Conservation (phyloP, 139 green algal species). For the Ettlia oleoabundans region DNA sequence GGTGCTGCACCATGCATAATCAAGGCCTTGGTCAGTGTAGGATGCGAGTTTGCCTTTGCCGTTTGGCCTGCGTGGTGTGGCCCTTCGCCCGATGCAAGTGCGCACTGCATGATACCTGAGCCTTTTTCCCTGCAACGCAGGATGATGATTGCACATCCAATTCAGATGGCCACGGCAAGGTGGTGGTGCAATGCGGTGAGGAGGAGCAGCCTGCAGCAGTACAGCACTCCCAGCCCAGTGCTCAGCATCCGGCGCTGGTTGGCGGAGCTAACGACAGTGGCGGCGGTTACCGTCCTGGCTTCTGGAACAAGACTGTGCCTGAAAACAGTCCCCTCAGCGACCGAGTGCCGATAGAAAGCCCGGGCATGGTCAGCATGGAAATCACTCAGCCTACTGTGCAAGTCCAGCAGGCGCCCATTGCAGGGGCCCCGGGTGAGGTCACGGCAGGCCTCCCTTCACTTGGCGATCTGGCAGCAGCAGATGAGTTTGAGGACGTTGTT, state of each 20-base stretch:
- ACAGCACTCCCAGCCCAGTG: not conserved
- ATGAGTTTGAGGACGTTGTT: conserved; percentile 21
- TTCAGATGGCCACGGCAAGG: conserved; percentile 7
- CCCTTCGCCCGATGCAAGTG: not conserved
- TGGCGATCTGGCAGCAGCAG: conserved; percentile 29
- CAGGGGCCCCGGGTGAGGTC: conserved; percentile 40
- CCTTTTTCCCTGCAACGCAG: not conserved
- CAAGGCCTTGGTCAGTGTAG: not conserved
- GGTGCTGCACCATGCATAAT: no score
- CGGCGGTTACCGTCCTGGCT: conserved; percentile 15
- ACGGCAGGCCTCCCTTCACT: conserved; percentile 41
- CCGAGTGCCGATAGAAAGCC: conserved; percentile 8
- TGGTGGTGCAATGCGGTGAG: conserved; percentile 8
- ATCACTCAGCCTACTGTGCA: conserved; percentile 13
- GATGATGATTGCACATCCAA: conserved; percentile 26
- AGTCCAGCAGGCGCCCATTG: not conserved
- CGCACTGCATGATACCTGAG: not conserved
- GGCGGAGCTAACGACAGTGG: not conserved
- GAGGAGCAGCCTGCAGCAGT: not conserved
- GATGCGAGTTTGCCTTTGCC: not conserved
- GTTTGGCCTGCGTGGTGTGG: not conserved
- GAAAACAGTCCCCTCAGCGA: conserved; percentile 30
- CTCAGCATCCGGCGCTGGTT: conserved; percentile 18
- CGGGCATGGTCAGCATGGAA: conserved; percentile 38
- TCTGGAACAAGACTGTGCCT: conserved; percentile 15